phyloP scores from a whole-genome alignment of 139 green algal species.

The Limnomonas spitsbergensis region DNA sequence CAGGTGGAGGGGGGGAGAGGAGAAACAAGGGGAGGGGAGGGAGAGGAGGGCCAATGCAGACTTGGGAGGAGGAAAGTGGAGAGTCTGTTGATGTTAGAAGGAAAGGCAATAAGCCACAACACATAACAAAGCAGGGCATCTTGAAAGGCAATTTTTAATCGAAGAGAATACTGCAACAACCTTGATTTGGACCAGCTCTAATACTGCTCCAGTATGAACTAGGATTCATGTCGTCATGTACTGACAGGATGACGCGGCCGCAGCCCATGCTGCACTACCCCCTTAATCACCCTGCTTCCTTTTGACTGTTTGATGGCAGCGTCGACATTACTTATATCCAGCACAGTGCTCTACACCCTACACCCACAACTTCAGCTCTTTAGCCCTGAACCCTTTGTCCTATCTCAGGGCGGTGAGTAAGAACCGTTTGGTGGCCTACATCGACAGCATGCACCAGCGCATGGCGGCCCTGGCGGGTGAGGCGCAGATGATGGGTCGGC shows the following conservation, averaged over 20 bases:
- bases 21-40: too few species aligned
- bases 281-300: neutral
- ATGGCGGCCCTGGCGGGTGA: neutral
- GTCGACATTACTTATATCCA: neutral
- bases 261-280: neutral
- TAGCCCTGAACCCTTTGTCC: neutral
- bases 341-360: too few species aligned
- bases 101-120: neutral
- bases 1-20: too few species aligned
- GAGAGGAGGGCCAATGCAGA: too few species aligned
- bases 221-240: neutral
- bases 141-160: too few species aligned
- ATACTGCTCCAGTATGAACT: too few species aligned
- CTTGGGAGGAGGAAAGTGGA: too few species aligned
- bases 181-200: too few species aligned
- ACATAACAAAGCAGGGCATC: too few species aligned
- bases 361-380: neutral
- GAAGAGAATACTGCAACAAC: too few species aligned
- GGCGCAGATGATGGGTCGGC: slow-evolving; percentile 9
- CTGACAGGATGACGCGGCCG: neutral
- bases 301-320: neutral
- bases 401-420: neutral
- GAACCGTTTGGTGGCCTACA: slow-evolving; percentile 8
- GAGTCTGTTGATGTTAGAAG: too few species aligned
- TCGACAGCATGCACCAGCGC: slow-evolving; percentile 1